Evolutionary conservation across 2,329 filamentous ascomycete genomes (phyloP).

Genomic region (Ophiostoma sp.): DNA sequence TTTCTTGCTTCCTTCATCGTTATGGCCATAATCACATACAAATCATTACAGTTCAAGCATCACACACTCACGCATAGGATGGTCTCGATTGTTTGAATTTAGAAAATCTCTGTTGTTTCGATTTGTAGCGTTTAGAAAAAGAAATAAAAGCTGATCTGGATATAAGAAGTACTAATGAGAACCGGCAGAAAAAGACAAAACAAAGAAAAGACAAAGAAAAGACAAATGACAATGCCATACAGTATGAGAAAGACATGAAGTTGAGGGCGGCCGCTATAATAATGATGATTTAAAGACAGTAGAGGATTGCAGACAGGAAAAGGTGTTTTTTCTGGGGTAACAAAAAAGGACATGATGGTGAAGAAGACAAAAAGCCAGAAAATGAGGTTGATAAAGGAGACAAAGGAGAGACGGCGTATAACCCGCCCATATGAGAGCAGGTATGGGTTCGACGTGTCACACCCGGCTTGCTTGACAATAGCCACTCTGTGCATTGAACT

Average conservation of each 20-base stretch:
- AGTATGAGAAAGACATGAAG: not conserved
- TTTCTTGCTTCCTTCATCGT: not conserved
- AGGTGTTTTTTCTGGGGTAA: not conserved
- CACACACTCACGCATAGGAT: not conserved
- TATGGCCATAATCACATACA: too few species aligned
- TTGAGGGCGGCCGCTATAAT: not conserved
- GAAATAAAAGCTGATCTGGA: constrained; percentile 16
- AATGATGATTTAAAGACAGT: not conserved
- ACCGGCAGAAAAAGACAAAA: not conserved
- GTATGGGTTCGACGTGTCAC: too few species aligned
- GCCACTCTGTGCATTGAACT: too few species aligned
- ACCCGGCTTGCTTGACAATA: too few species aligned
- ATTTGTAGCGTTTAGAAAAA: not conserved
- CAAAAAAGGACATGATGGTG: not conserved
- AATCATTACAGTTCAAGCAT: not conserved
- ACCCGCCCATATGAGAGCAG: too few species aligned
- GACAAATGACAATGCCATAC: not conserved
- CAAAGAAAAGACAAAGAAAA: not conserved
- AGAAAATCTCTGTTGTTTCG: constrained; percentile 13
- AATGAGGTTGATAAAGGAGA: not conserved
- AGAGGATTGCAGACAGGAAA: not conserved
- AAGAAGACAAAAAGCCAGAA: not conserved
- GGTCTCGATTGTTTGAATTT: not conserved
- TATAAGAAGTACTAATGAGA: constrained; percentile 9
- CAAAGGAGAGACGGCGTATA: not conserved